A percentile compares a stretch with the other conserved stretches of the same genome.
Evolutionary conservation across 352 stramenopile species (phyloP).

Genomic region (Phytophthora colocasiae): DNA sequence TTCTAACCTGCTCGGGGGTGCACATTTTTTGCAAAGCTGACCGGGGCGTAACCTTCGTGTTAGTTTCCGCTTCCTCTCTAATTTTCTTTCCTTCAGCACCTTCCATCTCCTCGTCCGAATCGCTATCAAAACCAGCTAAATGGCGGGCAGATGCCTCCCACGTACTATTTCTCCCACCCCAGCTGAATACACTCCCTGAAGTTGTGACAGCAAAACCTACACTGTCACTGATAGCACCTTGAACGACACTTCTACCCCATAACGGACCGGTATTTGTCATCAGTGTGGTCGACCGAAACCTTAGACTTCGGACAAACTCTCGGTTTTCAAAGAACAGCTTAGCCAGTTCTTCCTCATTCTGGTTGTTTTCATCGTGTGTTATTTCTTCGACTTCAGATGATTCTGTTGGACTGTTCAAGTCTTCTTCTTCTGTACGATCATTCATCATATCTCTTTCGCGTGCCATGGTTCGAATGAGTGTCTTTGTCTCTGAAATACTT

Average conservation of each 20-base stretch:
- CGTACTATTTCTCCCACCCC: conserved; percentile 79
- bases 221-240: conserved; percentile 84
- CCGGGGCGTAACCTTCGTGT: conserved; percentile 51
- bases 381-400: conserved; percentile 36
- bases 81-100: conserved; percentile 15
- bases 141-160: conserved; percentile 42
- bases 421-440: conserved; percentile 14
- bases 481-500: conserved; percentile 40
- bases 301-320: conserved; percentile 67
- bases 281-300: conserved; percentile 69
- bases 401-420: conserved; percentile 22
- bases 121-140: conserved; percentile 39
- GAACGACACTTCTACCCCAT: conserved; percentile 88
- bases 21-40: conserved; percentile 65
- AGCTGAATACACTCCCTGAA: conserved; percentile 87
- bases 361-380: conserved; percentile 32
- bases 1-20: conserved; percentile 44
- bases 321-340: conserved; percentile 75
- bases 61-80: conserved; percentile 16
- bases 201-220: conserved; percentile 89
- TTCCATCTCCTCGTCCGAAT: conserved; percentile 33
- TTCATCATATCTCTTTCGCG: conserved; percentile 16
- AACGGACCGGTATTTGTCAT: conserved; percentile 92
- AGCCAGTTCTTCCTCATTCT: conserved; percentile 60
- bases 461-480: conserved; percentile 29